phyloP scores from a whole-genome alignment of 768 basidiomycete species.

The Cubamyces sp. region DNA sequence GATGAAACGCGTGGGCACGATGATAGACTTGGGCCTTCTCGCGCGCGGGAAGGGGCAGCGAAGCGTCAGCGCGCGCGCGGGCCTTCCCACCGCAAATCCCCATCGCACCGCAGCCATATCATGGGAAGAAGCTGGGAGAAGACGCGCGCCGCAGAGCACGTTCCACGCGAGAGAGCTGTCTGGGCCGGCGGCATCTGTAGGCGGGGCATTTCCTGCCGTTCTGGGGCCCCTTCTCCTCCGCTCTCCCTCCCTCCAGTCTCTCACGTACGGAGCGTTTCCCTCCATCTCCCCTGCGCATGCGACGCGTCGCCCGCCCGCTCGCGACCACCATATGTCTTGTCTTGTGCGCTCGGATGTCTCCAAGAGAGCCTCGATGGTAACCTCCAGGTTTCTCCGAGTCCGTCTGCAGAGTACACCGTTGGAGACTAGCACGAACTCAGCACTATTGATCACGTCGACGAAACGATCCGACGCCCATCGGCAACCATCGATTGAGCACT shows the following conservation, averaged over 20 bases:
- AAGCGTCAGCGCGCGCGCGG: neutral
- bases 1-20: neutral
- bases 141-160: neutral
- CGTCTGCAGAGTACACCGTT: neutral
- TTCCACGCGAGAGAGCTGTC: slow-evolving; percentile 11
- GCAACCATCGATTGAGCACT: too few species aligned
- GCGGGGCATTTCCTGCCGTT: slow-evolving; percentile 7
- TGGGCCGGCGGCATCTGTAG: slow-evolving; percentile 17
- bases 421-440: neutral
- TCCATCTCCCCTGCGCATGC: neutral
- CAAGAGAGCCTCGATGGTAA: neutral
- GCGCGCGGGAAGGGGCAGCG: neutral
- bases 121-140: slow-evolving; percentile 15
- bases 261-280: neutral
- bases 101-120: slow-evolving; percentile 1
- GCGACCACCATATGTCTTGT: neutral
- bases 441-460: neutral
- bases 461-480: neutral
- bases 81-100: slow-evolving; percentile 7
- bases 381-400: too few species aligned
- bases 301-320: neutral
- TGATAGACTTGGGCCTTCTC: slow-evolving; percentile 12
- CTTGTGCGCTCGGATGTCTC: neutral
- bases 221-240: slow-evolving; percentile 12
- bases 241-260: neutral